Evolutionary conservation across 495 filamentous ascomycete genomes (phyloP), one percentile per base, ranked within the genome.

Genomic region (Aspergillus wentii): DNA sequence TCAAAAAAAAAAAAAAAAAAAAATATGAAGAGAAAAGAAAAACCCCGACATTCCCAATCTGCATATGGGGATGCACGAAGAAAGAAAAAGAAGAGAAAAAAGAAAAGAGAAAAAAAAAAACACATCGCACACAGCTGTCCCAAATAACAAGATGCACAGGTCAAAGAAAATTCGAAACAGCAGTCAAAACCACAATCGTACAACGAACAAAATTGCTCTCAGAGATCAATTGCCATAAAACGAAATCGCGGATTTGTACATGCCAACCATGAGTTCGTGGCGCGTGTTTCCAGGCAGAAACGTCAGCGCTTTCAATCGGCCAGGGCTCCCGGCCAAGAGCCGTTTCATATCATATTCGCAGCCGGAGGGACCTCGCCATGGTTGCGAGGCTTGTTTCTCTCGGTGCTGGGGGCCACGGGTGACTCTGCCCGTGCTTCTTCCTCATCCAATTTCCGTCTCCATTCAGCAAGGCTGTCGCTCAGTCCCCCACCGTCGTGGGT

Each of bases 391-490:
- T 57, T 56, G 37, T 39, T 46, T 38, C 59, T 54, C 16, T 57
- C 55, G 16, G 31, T 40, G 3, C n/a, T 17, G 13, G 15, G 8
- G 28, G 15, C 30, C 28, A 25, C 27, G 13, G 56, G 44, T 39
- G 47, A 49, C 16, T 40, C 48, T 23, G 43, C 49, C 17, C 60
- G 51, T 15, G 43, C 48, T 43, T 83, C 78, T 38, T 83, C 78
- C 21, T 74, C 74, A 46, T 89, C 85, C 38, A 89, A 63, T 45
- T 80, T 61, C 50, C 83, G 82, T 38, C 85, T 66, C 85, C 85
- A 89, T 51, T 83, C 81, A 4, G 82, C 79, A 28, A 89, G 52
- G 52, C 78, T 85, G 49, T 78, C 78, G 43, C 76, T 86, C 55
- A 89, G 63, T 11, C 59, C 55, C 3, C 56, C 63, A 4, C 69